These are phyloP conservation scores for Leishmania mexicana DNA, from an alignment of 208 protist genomes.

Conservation along the genomic window DNA sequence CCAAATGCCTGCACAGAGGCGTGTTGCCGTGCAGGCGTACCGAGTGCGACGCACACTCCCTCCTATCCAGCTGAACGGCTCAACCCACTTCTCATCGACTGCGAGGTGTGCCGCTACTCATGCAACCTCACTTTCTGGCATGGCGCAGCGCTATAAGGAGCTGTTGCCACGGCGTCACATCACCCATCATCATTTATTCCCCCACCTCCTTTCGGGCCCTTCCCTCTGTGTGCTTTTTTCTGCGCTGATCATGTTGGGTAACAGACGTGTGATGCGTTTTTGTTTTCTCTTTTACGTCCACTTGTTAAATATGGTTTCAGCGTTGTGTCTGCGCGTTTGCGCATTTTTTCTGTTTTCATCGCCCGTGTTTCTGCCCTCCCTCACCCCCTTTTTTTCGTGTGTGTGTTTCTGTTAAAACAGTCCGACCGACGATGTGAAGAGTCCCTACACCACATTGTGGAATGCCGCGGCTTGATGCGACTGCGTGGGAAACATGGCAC, in stretches of 20 bases:
- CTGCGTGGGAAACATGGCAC: no score
- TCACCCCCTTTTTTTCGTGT: conserved; percentile 19
- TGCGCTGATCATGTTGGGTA: conserved; percentile 26
- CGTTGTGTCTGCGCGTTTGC: background rate
- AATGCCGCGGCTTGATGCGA: background rate
- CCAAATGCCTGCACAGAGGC: background rate
- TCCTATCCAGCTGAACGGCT: background rate
- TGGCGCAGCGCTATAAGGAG: background rate
- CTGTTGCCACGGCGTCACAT: background rate
- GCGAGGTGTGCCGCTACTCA: background rate
- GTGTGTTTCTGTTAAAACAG: conserved; percentile 1
- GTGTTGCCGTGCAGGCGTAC: background rate
- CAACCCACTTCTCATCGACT: background rate
- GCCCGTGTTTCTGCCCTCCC: conserved; percentile 5
- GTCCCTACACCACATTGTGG: background rate
- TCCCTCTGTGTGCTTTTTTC: background rate
- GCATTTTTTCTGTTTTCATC: conserved; percentile 7
- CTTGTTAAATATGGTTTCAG: background rate
- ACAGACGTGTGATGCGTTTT: conserved; percentile 22
- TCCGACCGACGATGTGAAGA: background rate
- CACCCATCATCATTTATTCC: background rate
- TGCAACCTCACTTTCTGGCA: background rate
- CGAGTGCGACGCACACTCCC: background rate
- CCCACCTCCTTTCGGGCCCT: background rate
- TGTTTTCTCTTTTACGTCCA: background rate